Evolutionary conservation across 2,329 filamentous ascomycete genomes (phyloP).

Genomic region (Ophiosphaerella herpotricha): DNA sequence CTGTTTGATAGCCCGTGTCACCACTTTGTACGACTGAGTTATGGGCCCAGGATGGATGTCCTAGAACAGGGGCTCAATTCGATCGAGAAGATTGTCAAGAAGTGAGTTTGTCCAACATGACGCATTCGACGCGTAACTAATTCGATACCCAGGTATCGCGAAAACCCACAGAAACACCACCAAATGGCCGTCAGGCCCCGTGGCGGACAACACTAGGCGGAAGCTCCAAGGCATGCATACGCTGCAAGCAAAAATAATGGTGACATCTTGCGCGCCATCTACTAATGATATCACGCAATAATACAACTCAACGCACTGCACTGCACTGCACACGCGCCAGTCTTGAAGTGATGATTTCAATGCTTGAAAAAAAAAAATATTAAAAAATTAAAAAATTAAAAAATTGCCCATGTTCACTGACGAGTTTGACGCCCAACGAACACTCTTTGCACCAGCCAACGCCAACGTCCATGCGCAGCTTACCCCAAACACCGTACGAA

Average conservation of each 20-base stretch:
- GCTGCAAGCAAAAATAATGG: too few relatives aligned
- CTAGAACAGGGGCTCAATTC: slow-evolving; percentile 47
- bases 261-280: too few relatives aligned
- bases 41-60: slow-evolving; percentile 48
- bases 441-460: too few relatives aligned
- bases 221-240: too few relatives aligned
- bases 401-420: too few relatives aligned
- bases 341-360: too few relatives aligned
- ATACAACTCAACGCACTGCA: not conserved
- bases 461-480: too few relatives aligned
- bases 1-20: slow-evolving; percentile 95
- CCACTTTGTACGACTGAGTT: slow-evolving; percentile 51
- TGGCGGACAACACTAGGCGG: slow-evolving; percentile 10
- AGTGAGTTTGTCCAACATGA: slow-evolving; percentile 33
- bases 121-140: not conserved
- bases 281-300: not conserved
- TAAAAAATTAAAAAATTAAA: too few relatives aligned
- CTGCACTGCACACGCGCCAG: too few relatives aligned
- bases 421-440: too few relatives aligned
- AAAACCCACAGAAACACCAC: slow-evolving; percentile 15
- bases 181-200: slow-evolving; percentile 18
- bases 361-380: too few relatives aligned
- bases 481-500: too few relatives aligned
- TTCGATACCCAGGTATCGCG: slow-evolving; percentile 7
- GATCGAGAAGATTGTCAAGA: slow-evolving; percentile 47